These are phyloP conservation scores for Aciculoconidium aculeatum DNA, from an alignment of 805 yeast species.

Conservation along the genomic window DNA sequence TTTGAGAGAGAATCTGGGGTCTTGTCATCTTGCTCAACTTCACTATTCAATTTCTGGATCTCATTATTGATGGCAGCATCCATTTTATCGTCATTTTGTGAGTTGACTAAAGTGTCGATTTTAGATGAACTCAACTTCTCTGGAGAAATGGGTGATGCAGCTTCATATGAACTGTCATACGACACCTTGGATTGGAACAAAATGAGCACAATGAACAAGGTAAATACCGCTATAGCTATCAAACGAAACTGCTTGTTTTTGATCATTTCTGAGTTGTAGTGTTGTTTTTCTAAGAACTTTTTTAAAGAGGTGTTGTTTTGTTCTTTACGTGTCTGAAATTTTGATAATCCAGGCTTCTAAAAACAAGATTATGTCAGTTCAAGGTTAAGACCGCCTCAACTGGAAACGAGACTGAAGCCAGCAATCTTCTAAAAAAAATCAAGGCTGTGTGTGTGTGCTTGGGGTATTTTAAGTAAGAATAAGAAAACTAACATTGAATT, in stretches of 20 bases:
- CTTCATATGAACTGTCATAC: constrained; percentile 3
- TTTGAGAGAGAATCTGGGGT: constrained; percentile 8
- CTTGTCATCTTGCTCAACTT: constrained; percentile 2
- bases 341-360: no score
- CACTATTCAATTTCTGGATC: constrained; percentile 17
- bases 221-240: constrained; percentile 4
- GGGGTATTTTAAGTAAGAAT: no score
- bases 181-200: constrained; percentile 1
- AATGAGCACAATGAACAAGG: constrained; percentile 3
- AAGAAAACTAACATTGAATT: no score
- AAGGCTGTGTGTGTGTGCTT: no score
- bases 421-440: no score
- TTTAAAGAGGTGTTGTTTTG: no score
- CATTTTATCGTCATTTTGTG: constrained; percentile 28
- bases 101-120: constrained; percentile 24
- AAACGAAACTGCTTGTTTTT: constrained; percentile 5
- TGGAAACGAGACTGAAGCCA: no score
- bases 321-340: no score
- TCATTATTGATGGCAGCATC: constrained; percentile 37
- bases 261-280: constrained; percentile 4
- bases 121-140: neutral
- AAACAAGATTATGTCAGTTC: no score
- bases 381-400: no score
- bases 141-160: neutral
- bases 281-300: no score